Percentiles rank a stretch among this genome's conserved stretches.
These are phyloP conservation scores for Xerocomus amazonicus DNA, from an alignment of 1,284 basidiomycete species.

Conservation along the genomic window DNA sequence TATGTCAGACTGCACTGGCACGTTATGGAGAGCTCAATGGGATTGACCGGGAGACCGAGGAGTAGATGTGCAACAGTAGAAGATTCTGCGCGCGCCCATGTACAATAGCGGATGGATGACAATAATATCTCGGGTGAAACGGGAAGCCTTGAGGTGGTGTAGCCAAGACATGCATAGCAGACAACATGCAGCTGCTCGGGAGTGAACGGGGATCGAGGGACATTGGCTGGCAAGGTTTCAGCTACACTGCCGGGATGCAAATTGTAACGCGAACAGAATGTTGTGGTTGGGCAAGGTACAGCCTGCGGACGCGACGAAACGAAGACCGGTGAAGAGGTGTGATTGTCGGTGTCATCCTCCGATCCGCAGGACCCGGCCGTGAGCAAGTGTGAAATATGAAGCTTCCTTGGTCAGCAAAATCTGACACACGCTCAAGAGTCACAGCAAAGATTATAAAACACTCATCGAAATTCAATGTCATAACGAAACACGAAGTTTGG, in stretches of 20 bases:
- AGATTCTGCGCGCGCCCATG: not conserved
- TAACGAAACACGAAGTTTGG: constrained; percentile 12
- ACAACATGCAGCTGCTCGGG: not conserved
- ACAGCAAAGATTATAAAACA: constrained; percentile 14
- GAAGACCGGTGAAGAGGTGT: too few relatives aligned
- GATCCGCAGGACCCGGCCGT: not conserved
- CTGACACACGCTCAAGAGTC: not conserved
- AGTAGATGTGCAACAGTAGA: not conserved
- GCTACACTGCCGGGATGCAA: not conserved
- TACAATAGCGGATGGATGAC: not conserved
- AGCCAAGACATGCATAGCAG: not conserved
- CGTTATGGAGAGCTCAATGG: not conserved
- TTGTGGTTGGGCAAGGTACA: not conserved
- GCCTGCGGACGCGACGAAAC: not conserved
- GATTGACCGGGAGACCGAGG: not conserved
- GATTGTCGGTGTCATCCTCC: not conserved
- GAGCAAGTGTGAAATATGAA: not conserved
- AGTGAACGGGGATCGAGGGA: not conserved
- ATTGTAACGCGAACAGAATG: not conserved
- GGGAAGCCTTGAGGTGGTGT: not conserved
- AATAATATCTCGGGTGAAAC: not conserved
- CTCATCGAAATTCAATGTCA: constrained; percentile 19
- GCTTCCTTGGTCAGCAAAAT: constrained; percentile 6
- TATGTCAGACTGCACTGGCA: constrained; percentile 6
- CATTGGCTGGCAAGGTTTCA: not conserved